Evolutionary conservation across 208 protist species (phyloP).

Genomic region (Crithidia mellificae): DNA sequence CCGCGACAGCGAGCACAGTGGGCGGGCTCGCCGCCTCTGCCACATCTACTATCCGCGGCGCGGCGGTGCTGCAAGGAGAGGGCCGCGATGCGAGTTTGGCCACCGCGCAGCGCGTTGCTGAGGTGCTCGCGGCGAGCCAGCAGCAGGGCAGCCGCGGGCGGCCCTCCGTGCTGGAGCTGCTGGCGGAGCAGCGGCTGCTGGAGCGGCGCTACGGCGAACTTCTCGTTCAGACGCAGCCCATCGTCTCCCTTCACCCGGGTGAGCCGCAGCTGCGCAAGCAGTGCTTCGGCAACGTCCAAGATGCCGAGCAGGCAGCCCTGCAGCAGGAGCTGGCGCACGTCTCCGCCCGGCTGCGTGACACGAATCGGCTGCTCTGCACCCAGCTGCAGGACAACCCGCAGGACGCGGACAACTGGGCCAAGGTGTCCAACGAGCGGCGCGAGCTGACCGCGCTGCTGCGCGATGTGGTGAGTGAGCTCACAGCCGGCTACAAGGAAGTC

Average conservation of each 20-base stretch:
- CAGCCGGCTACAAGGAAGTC: slow-evolving; percentile 61
- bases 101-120: slow-evolving; percentile 22
- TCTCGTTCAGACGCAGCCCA: slow-evolving; percentile 47
- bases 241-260: slow-evolving; percentile 48
- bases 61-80: slow-evolving; percentile 15
- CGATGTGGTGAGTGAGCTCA: slow-evolving; percentile 69
- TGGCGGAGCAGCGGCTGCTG: slow-evolving; percentile 74
- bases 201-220: slow-evolving; percentile 87
- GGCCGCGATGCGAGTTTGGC: slow-evolving; percentile 8
- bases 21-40: not conserved
- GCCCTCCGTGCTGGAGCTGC: slow-evolving; percentile 73
- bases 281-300: slow-evolving; percentile 27
- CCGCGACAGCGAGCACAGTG: too few relatives aligned
- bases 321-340: slow-evolving; percentile 69
- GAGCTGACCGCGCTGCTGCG: slow-evolving; percentile 82
- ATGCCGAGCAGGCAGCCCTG: slow-evolving; percentile 43
- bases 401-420: slow-evolving; percentile 91
- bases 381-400: slow-evolving; percentile 92
- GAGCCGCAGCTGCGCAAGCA: slow-evolving; percentile 58
- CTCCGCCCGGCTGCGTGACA: slow-evolving; percentile 71
- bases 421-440: slow-evolving; percentile 79
- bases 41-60: slow-evolving; percentile 10
- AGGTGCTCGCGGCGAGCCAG: slow-evolving; percentile 32
- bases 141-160: slow-evolving; percentile 50
- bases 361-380: slow-evolving; percentile 79